A percentile compares a stretch with the other conserved stretches of the same genome.
phyloP scores from a whole-genome alignment of 2,329 filamentous ascomycete genomes.

The Colletotrichum camelliae region DNA sequence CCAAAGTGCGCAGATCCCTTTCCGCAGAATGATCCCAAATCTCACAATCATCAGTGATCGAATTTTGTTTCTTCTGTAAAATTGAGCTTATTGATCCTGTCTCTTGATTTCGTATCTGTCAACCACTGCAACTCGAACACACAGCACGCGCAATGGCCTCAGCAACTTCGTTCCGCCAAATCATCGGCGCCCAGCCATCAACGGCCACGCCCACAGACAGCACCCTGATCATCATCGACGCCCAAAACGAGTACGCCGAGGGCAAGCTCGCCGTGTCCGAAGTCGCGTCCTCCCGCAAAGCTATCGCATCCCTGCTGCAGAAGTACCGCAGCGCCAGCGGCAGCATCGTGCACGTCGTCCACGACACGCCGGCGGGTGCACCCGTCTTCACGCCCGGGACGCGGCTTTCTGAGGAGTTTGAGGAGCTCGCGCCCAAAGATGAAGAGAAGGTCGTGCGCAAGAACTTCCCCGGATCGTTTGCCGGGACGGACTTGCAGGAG shows the following conservation, averaged over 20 bases:
- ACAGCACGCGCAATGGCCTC: constrained; percentile 17
- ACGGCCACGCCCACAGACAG: constrained; percentile 63
- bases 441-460: constrained; percentile 66
- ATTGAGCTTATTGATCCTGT: neutral
- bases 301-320: constrained; percentile 60
- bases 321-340: constrained; percentile 62
- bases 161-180: constrained; percentile 43
- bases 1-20: neutral
- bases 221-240: constrained; percentile 71
- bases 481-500: constrained; percentile 62
- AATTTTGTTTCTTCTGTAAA: neutral
- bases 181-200: constrained; percentile 60
- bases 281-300: constrained; percentile 56
- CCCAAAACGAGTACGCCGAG: constrained; percentile 71
- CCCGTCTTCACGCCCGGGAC: constrained; percentile 71
- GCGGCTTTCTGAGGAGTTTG: constrained; percentile 63
- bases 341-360: constrained; percentile 64
- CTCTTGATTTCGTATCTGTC: neutral
- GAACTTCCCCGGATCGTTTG: constrained; percentile 63
- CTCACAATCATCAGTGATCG: neutral
- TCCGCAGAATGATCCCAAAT: neutral
- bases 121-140: neutral
- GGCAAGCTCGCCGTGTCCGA: constrained; percentile 63
- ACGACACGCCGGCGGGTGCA: constrained; percentile 63
- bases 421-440: constrained; percentile 58